Percentiles rank a stretch among this genome's conserved stretches.
phyloP scores from a whole-genome alignment of 768 basidiomycete genomes.

The Leccinellum luteum region DNA sequence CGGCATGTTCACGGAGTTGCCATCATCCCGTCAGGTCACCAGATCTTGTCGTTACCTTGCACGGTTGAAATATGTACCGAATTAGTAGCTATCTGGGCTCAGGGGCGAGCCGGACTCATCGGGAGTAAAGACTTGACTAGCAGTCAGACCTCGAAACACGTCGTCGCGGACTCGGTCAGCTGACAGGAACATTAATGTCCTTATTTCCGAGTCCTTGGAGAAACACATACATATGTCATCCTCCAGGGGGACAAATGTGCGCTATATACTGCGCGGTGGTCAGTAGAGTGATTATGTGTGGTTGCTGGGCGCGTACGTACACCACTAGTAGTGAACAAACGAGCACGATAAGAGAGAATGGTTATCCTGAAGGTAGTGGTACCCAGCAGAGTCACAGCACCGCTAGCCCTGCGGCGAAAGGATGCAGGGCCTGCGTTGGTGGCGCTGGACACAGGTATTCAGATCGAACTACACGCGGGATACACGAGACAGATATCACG shows the following conservation, averaged over 20 bases:
- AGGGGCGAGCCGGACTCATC: conserved; percentile 48
- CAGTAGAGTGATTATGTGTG: not conserved
- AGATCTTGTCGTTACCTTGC: conserved; percentile 62
- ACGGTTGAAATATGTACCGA: not conserved
- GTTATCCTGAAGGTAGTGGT: conserved; percentile 49
- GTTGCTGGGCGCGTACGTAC: conserved; percentile 43
- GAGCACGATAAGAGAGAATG: conserved; percentile 48
- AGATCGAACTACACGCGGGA: not conserved
- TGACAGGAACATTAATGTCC: conserved; percentile 52
- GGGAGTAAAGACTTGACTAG: conserved; percentile 54
- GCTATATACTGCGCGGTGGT: conserved; percentile 47
- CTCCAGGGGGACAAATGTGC: conserved; percentile 46
- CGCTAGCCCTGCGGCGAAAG: conserved; percentile 49
- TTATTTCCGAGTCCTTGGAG: conserved; percentile 33
- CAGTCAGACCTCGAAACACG: conserved; percentile 62
- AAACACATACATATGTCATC: conserved; percentile 35
- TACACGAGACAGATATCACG: conserved; percentile 49
- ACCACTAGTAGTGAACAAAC: conserved; percentile 52
- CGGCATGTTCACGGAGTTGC: not conserved
- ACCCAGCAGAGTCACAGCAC: conserved; percentile 43
- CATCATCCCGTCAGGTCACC: conserved; percentile 38
- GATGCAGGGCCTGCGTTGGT: conserved; percentile 39
- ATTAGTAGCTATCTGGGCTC: not conserved
- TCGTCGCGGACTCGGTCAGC: conserved; percentile 37
- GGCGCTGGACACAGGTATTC: conserved; percentile 37